Conservation (phyloP, 1,284 basidiomycete species). For the Tremellales sp. region DNA sequence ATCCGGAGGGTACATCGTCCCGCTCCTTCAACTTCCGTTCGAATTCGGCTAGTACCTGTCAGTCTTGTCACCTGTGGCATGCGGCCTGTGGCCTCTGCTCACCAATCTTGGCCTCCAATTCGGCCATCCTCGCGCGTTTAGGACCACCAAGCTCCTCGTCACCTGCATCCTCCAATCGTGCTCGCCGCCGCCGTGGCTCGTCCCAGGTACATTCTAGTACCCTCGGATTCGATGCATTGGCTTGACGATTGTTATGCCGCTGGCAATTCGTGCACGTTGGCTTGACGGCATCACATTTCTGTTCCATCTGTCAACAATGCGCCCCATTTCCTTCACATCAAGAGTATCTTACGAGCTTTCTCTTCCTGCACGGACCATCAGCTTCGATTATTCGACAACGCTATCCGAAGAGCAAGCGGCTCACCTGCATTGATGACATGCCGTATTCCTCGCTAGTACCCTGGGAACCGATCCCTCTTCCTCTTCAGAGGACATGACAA, state of each 20-base stretch:
- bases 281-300: slow-evolving; percentile 43
- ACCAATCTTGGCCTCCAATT: slow-evolving; percentile 20
- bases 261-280: slow-evolving; percentile 40
- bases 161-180: slow-evolving; percentile 8
- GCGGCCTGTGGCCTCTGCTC: not conserved
- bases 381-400: not conserved
- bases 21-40: not conserved
- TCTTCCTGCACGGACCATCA: slow-evolving; percentile 17
- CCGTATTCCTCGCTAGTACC: slow-evolving; percentile 38
- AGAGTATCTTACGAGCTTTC: slow-evolving; percentile 31
- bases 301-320: not conserved
- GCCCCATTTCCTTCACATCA: not conserved
- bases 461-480: slow-evolving; percentile 5
- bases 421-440: slow-evolving; percentile 42
- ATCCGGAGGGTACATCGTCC: not conserved
- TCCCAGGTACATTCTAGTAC: slow-evolving; percentile 39
- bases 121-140: slow-evolving; percentile 16
- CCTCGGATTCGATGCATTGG: slow-evolving; percentile 5
- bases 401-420: slow-evolving; percentile 1
- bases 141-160: no score
- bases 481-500: not conserved
- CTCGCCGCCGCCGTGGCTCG: slow-evolving; percentile 9
- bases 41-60: not conserved
- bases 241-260: slow-evolving; percentile 29
- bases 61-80: no score